Conservation (phyloP, 306 rosid species). For the Benincasa hispida region DNA sequence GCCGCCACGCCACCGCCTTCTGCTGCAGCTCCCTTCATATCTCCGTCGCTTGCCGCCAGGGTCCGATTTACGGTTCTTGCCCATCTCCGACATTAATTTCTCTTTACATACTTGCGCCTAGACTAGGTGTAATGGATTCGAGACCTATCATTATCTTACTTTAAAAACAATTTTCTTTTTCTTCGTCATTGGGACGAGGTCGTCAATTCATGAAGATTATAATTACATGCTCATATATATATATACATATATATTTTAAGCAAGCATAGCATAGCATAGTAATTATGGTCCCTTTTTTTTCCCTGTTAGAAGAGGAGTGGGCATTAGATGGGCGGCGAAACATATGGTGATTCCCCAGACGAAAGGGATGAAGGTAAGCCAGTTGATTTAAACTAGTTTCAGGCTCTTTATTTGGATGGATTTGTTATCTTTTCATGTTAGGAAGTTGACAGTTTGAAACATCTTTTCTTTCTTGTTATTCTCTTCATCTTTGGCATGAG, state of each 20-base stretch:
- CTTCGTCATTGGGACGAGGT: neutral
- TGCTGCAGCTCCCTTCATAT: neutral
- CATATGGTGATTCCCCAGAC: slow-evolving; percentile 57
- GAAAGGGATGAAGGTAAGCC: slow-evolving; percentile 76
- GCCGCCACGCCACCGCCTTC: neutral
- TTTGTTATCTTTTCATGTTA: neutral
- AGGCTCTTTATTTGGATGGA: neutral
- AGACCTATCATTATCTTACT: neutral
- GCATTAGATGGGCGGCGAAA: slow-evolving; percentile 50
- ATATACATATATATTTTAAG: too few species aligned
- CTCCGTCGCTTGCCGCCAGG: neutral
- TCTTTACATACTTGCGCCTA: neutral
- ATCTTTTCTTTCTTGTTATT: neutral
- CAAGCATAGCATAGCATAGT: neutral
- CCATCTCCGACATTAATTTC: neutral
- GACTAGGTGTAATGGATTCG: neutral
- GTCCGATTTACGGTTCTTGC: neutral
- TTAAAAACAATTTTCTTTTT: neutral
- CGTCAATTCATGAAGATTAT: neutral
- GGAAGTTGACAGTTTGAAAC: neutral
- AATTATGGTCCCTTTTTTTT: neutral
- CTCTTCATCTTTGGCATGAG: neutral
- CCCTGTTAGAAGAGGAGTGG: neutral
- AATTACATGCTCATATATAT: neutral
- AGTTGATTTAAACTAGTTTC: neutral